A percentile compares a stretch with the other conserved stretches of the same genome.
These are phyloP conservation scores for Malus fusca DNA, from an alignment of 306 rosid genomes.

Conservation along the genomic window DNA sequence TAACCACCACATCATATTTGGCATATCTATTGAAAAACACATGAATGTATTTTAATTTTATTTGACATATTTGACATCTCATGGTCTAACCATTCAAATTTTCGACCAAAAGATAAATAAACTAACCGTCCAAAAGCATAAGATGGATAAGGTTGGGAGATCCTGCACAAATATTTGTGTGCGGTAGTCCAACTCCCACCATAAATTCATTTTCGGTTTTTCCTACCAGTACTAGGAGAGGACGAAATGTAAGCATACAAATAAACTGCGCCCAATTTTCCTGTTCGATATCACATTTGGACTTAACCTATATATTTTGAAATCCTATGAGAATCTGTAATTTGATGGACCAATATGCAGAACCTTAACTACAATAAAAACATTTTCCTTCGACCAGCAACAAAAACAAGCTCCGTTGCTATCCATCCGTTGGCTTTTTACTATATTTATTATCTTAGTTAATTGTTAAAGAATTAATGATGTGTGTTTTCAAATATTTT, in stretches of 20 bases:
- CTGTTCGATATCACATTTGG: neutral
- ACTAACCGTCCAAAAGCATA: neutral
- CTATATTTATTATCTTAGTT: no score
- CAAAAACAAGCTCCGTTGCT: neutral
- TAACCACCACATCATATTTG: no score
- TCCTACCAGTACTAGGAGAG: neutral
- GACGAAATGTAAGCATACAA: no score
- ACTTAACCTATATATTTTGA: no score
- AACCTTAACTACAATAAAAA: no score
- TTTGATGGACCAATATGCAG: neutral
- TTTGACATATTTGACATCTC: no score
- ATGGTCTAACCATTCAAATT: no score
- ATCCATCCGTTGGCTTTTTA: no score
- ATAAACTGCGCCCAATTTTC: neutral
- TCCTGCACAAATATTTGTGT: neutral
- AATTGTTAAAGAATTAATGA: neutral
- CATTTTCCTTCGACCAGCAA: neutral
- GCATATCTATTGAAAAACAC: fast-evolving
- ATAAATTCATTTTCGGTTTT: neutral
- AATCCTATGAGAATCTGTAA: no score
- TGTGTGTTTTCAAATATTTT: neutral
- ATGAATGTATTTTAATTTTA: no score
- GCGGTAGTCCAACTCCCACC: neutral
- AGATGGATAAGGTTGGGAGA: neutral
- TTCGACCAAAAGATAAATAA: no score